Conservation (phyloP, 371 early-diverging fungal species). For the Batkoa obscura region DNA sequence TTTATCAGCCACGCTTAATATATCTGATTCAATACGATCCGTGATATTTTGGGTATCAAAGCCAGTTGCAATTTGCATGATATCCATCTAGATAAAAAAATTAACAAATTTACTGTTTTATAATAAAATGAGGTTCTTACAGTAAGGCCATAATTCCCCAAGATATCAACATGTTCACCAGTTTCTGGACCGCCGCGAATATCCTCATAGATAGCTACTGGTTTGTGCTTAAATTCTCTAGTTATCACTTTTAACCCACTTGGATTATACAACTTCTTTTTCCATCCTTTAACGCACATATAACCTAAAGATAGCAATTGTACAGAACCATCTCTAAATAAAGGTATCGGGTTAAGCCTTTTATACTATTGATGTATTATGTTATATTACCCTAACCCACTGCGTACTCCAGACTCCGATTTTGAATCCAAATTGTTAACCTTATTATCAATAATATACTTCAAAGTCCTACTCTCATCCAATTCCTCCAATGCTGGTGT, state of each 20-base stretch:
- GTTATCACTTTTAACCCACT: slow-evolving; percentile 45
- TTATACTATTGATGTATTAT: too few relatives aligned
- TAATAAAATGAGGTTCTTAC: slow-evolving; percentile 1
- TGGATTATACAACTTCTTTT: slow-evolving; percentile 67
- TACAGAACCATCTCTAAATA: slow-evolving; percentile 76
- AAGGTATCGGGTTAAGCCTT: not conserved
- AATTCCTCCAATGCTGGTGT: slow-evolving; percentile 11
- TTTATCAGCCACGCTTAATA: not conserved
- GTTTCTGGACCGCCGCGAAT: slow-evolving; percentile 68
- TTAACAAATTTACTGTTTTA: too few relatives aligned
- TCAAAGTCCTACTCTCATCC: slow-evolving; percentile 10
- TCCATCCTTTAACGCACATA: slow-evolving; percentile 88
- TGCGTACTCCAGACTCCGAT: not conserved
- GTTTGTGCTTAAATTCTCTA: slow-evolving; percentile 52
- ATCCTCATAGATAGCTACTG: slow-evolving; percentile 24
- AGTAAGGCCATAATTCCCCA: slow-evolving; percentile 50
- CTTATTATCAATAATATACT: slow-evolving; percentile 13
- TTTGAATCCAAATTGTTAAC: slow-evolving; percentile 5
- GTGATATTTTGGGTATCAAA: not conserved
- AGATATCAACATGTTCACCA: slow-evolving; percentile 78
- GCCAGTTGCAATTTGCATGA: slow-evolving; percentile 3
- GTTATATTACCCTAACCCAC: not conserved
- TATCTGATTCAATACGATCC: not conserved
- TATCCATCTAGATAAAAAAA: not conserved
- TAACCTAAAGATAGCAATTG: slow-evolving; percentile 75